phyloP scores from a whole-genome alignment of 179 eudicot genomes.

The Spinacia oleracea region DNA sequence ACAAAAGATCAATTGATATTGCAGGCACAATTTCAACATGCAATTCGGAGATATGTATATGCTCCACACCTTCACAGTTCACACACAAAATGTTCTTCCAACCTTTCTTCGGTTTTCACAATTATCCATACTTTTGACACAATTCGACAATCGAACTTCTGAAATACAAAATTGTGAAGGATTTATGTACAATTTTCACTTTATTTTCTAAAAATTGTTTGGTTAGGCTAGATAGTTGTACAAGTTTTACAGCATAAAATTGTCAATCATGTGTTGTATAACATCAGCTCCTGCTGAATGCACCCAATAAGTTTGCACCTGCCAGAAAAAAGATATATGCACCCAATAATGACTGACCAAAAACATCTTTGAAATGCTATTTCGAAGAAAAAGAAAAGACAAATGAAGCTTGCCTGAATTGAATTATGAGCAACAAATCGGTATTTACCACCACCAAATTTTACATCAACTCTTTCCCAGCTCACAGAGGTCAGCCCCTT shows the following conservation, averaged over 20 bases:
- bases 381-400: not conserved
- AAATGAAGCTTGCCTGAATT: conserved; percentile 65
- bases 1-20: too few relatives aligned
- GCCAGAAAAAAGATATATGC: conserved; percentile 19
- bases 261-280: conserved; percentile 70
- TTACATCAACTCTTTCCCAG: conserved; percentile 92
- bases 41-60: too few relatives aligned
- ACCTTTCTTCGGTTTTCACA: too few relatives aligned
- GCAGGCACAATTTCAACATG: too few relatives aligned
- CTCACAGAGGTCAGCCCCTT: conserved; percentile 52
- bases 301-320: conserved; percentile 52
- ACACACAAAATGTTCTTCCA: too few relatives aligned
- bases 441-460: conserved; percentile 69
- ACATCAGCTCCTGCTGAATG: conserved; percentile 73
- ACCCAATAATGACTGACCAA: not conserved
- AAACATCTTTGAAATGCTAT: not conserved
- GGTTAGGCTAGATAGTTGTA: not conserved
- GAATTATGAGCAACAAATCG: conserved; percentile 74
- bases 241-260: conserved; percentile 44
- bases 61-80: too few relatives aligned
- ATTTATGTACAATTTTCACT: too few relatives aligned
- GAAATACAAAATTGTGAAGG: too few relatives aligned
- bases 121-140: too few relatives aligned
- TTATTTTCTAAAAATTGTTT: too few relatives aligned
- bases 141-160: too few relatives aligned